These are phyloP conservation scores for Cutaneotrichosporon sp. DNA, from an alignment of 1,284 basidiomycete genomes.

Conservation along the genomic window DNA sequence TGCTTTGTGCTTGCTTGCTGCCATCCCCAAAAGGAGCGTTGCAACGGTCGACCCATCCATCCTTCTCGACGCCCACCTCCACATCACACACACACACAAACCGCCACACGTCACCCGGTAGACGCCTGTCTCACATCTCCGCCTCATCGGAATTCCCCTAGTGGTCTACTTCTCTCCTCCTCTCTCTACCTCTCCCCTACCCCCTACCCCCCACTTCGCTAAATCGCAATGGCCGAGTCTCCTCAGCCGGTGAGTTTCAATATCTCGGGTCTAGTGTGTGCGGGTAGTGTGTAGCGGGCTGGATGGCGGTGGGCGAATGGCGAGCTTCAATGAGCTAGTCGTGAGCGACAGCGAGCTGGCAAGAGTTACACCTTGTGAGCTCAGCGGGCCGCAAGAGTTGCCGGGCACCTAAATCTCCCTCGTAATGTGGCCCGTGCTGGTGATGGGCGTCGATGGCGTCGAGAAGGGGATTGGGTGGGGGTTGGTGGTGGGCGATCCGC, in stretches of 20 bases:
- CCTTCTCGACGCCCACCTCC: neutral
- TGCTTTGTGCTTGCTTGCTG: too few species aligned
- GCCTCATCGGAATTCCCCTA: neutral
- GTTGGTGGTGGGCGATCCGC: too few species aligned
- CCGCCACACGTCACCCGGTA: neutral
- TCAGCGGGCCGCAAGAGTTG: too few species aligned
- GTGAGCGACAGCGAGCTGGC: too few species aligned
- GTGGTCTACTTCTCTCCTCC: neutral
- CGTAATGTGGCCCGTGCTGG: neutral
- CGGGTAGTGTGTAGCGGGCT: too few species aligned
- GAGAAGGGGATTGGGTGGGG: too few species aligned
- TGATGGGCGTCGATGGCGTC: neutral
- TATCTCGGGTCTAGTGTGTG: too few species aligned
- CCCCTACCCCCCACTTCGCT: neutral
- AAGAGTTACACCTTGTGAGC: too few species aligned
- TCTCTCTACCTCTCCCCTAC: neutral
- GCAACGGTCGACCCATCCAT: neutral
- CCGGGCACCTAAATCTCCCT: too few species aligned
- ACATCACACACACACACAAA: neutral
- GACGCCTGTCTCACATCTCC: neutral
- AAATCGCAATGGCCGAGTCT: conserved; percentile 11
- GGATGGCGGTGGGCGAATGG: too few species aligned
- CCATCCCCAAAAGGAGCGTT: conserved; percentile 6
- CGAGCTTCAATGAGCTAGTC: too few species aligned
- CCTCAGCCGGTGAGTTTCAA: conserved; percentile 7